Base-by-base conservation (phyloP, 768 basidiomycete genomes). In the Mycena haematopus region DNA sequence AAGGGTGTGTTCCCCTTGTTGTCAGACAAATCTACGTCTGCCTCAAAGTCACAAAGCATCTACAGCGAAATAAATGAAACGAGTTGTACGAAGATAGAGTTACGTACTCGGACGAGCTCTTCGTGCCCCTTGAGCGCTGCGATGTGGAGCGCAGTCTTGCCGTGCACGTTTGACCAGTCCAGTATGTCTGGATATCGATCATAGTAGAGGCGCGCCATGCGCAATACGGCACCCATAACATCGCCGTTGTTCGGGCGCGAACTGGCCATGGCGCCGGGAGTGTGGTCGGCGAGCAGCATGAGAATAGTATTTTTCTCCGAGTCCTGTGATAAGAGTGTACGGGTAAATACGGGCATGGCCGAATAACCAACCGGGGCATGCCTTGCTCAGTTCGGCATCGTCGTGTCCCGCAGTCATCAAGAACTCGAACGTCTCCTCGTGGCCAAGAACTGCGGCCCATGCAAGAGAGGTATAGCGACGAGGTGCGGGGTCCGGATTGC, bases 391-490 rank as follows among this genome's bases (percentile, higher is more conserved):
- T 75, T 98, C 96, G 59, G 92, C 89, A 71, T 98, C 95, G 73
- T 98, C 96, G 73, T 97, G 96, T 33, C 94, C 94, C 22, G 84
- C 86, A 65, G 81, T 85, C 55, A 96, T 79, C 57, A 98, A 80
- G 76, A 90, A 97, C 71, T 97, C 95, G 68, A 96, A 98, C 1
- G 93, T 95, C 72, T 96, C 95, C 71, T 96, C 90, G 63, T 93
- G 88, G 0, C 92, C 94, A 40, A 93, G 84, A 0, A 91, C 85
- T 22, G 95, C 95, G 2, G 95, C 88, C 95, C 94, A 98, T 6
- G 94, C 93, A 10, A 98, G 76, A 14, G 92, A 95, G 0, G 96
- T 97, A 72, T 90, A 90, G 9, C 93, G 84, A 66, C 84, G 85
- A 24, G 86, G 78, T 17, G 82, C 83, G 13, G 89, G 81, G 76